Percentiles rank a stretch among this genome's conserved stretches.
Evolutionary conservation across 257 asterid genomes (phyloP).

Genomic region (Jacaranda copaia): DNA sequence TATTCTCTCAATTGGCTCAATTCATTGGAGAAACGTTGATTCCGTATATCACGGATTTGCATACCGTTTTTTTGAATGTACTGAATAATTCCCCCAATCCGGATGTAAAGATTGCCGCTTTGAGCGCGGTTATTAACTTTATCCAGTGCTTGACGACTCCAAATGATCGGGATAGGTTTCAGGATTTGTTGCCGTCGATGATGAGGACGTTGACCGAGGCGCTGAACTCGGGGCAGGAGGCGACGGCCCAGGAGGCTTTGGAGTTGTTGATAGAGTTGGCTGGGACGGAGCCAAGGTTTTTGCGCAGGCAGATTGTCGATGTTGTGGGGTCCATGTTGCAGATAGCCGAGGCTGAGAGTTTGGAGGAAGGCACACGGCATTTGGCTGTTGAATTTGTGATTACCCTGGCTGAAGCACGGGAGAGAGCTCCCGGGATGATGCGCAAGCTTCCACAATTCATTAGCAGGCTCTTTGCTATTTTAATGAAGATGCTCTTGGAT

Average conservation of each 20-base stretch:
- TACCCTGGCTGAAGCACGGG: constrained; percentile 94
- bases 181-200: constrained; percentile 94
- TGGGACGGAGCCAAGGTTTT: constrained; percentile 89
- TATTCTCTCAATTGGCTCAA: constrained; percentile 85
- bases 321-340: constrained; percentile 96
- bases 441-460: constrained; percentile 95
- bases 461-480: constrained; percentile 72
- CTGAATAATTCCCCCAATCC: constrained; percentile 60
- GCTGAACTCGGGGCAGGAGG: constrained; percentile 84
- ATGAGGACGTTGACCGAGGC: constrained; percentile 98
- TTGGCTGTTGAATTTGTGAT: constrained; percentile 95
- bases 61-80: constrained; percentile 71
- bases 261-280: constrained; percentile 94
- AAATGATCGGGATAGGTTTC: constrained; percentile 86
- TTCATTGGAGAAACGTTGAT: constrained; percentile 73
- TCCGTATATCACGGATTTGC: constrained; percentile 83
- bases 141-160: constrained; percentile 83
- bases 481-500: constrained; percentile 90
- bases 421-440: constrained; percentile 99
- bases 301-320: constrained; percentile 91
- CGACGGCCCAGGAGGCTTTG: constrained; percentile 94
- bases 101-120: constrained; percentile 90
- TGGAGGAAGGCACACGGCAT: constrained; percentile 96
- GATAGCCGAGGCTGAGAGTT: constrained; percentile 84
- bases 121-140: constrained; percentile 90